Base-by-base conservation (phyloP, 2,329 filamentous ascomycete genomes). In the Boeremia lycopersici region DNA sequence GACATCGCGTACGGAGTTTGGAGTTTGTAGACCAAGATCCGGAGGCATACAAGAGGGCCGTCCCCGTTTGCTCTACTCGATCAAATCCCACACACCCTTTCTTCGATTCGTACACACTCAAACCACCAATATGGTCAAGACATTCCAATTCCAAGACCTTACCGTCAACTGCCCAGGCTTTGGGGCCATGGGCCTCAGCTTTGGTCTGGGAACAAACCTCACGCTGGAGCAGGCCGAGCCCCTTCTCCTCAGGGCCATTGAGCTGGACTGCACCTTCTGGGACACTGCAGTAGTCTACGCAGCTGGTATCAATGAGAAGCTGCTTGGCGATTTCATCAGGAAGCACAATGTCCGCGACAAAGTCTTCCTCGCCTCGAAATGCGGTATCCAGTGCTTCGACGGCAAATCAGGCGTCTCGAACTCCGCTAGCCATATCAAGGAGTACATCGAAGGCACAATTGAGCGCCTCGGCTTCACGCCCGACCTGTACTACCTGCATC, bases 111-210 rank as follows among this genome's bases (percentile, higher is more conserved):
- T 41, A 19, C 35, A n/a, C 29, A 15, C 11, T 9, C 36, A 33
- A 41, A 12, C n/a, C 34, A 13, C 26, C 30, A 54, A 19, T 30
- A 68, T 66, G 61, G 56, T 57, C 40, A 63, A 68, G 41, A 63
- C 60, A 43, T 34, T 67, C 31, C 62, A 50, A 11, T 69, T 68
- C 33, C 42, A 51, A 10, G 59, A 60, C 36, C 19, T 63, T 5
- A n/a, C 77, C 19, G 79, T 86, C 28, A 75, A 80, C 1, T 72
- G 74, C 6, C 63, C 84, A 10, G 82, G 83, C 17, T 79, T 84
- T 31, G 82, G 83, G n/a, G 72, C 80, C n/a, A 85, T 85, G 82
- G 81, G 82, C 2, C 59, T 79, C 46, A 74, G 61, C 45, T 72
- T 74, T 30, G 79, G 77, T 59, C 79, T 82, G 50, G 80, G 81